Base-by-base conservation (phyloP, 768 basidiomycete genomes). In the Trametes meyenii region DNA sequence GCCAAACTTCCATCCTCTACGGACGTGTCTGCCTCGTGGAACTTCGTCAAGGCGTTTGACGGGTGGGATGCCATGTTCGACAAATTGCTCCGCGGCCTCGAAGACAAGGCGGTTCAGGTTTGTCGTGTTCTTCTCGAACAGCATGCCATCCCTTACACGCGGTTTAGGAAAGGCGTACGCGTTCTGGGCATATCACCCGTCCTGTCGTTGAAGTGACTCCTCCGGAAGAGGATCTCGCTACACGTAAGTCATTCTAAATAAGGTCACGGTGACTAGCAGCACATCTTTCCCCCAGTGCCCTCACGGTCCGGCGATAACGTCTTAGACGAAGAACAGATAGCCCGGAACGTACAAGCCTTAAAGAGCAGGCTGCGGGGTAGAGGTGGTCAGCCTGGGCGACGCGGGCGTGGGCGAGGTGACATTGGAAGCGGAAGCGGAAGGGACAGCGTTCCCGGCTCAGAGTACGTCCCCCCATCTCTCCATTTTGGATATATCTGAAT, bases 311-410 rank as follows among this genome's bases (percentile, higher is more conserved):
- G 79, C 21, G 84, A 86, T 43, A 72, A 76, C 2, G 78, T 84
- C 2, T 81, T 83, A 43, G 93, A 95, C 63, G 94, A 92, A 60
- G 90, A 96, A 70, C 87, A 94, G 68, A 98, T 98, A 63, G 87
- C 96, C 3, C 82, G 92, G 66, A 97, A 96, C 70, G 91, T 97
- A 1, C 89, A 94, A 66, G 92, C 92, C 0, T 79, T 99, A 55
- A 97, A 96, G 74, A 88, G 83, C 54, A 82, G 93, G 35, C 75
- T 97, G 51, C 90, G 92, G 56, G 90, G 90, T 26, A 80, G 88
- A 54, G 89, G 88, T 0, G 85, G 84, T 2, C 77, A 85, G 60
- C 81, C 85, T 58, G 80, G 82, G 19, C 80, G 83, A 46, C 79
- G 81, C 57, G 74, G 78, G 42, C 69, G 69, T 40, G 76, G 80